Evolutionary conservation across 129 eudicot genomes (phyloP), one percentile per base, ranked within the genome.

Genomic region (Artemisia tridentata): DNA sequence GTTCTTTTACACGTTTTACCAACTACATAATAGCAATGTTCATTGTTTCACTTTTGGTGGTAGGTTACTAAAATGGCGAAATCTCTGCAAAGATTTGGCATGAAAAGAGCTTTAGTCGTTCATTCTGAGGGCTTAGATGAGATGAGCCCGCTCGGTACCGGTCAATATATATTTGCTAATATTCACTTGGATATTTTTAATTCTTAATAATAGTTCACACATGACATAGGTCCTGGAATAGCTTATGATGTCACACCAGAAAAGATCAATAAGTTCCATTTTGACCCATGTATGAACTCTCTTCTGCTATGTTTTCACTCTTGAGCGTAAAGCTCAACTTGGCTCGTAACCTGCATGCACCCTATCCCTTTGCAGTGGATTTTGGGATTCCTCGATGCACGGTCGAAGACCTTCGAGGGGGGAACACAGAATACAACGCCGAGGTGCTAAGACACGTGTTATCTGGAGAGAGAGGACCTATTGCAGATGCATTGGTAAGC

Each of bases 321-420:
- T 45, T 6, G 4, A 29, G 31, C 31, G 11, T 3, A 59, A 57
- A 10, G 2, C 62, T 53, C 2, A 3, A 68, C 18, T 31, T 2
- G 0, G n/a, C 12, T 23, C 57, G 54, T 67, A 58, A 76, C 14
- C 27, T 11, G 11, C 27, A 75, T 20, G 48, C 3, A 49, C 49
- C 53, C 34, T 68, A 52, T 68, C 66, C 67, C 4, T 74, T 61
- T 58, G 66, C 82, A 92, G 98, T 89, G 84, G 92, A 92, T 56
- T 92, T 79, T 81, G 96, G 98, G 15, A 92, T 92, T 43, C 88
- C 96, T 64, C 83, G 95, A 19, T 92, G 98, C 83, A 85, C 90
- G 1, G 27, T 92, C 23, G 79, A 76, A 58, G 85, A 89, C 84
- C 66, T 92, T 63, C 79, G 46, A 78, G 98, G 98, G 1, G 96